A percentile compares a stretch with the other conserved stretches of the same genome.
Evolutionary conservation across 2,329 filamentous ascomycete genomes (phyloP).

Genomic region (Stylonectria norvegica): DNA sequence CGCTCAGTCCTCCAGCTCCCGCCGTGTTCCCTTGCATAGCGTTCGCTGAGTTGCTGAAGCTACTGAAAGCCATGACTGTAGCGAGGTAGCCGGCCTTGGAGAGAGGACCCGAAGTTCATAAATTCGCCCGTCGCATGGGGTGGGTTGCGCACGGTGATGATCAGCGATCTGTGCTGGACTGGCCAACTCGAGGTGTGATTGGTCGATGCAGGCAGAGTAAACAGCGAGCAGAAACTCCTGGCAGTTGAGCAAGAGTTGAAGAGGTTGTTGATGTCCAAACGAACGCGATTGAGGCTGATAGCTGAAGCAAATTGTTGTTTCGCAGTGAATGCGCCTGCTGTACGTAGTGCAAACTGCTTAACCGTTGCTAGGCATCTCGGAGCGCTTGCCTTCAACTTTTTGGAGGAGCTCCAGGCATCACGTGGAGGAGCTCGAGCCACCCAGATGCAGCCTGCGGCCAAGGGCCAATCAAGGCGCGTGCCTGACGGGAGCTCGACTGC

Average conservation of each 20-base stretch:
- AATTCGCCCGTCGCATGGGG: conserved; percentile 26
- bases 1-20: conserved; percentile 35
- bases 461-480: conserved; percentile 24
- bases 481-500: conserved; percentile 20
- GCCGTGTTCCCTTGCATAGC: conserved; percentile 40
- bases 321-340: conserved; percentile 4
- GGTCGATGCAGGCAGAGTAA: conserved; percentile 12
- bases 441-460: conserved; percentile 9
- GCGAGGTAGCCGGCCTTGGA: conserved; percentile 34
- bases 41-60: conserved; percentile 50
- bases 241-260: conserved; percentile 6
- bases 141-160: conserved; percentile 21
- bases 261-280: conserved; percentile 3
- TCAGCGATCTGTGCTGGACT: conserved; percentile 22
- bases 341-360: too few species aligned
- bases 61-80: conserved; percentile 62
- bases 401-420: conserved; percentile 20
- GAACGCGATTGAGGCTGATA: background rate
- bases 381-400: conserved; percentile 16
- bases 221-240: conserved; percentile 5
- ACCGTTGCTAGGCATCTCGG: conserved; percentile 1
- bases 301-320: background rate
- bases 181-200: conserved; percentile 16
- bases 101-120: conserved; percentile 26
- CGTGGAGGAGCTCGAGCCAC: conserved; percentile 24